Percentiles rank a stretch among this genome's conserved stretches.
phyloP scores from a whole-genome alignment of 2,329 filamentous ascomycete genomes.

The Huntiella moniliformis region DNA sequence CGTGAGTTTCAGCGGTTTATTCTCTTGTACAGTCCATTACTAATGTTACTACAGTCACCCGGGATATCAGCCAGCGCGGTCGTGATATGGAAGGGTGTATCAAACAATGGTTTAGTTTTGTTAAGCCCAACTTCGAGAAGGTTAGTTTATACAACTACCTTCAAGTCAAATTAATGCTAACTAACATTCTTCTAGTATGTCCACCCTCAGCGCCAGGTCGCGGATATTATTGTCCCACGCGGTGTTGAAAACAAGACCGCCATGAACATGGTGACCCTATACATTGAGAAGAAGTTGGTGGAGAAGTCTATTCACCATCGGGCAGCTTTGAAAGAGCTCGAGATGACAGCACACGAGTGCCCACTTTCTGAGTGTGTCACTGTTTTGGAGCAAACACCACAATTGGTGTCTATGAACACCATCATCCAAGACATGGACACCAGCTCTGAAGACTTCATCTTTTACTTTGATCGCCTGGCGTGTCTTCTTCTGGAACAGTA shows the following conservation, averaged over 20 bases:
- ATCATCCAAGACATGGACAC: conserved; percentile 70
- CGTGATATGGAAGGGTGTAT: conserved; percentile 89
- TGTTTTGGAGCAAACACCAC: conserved; percentile 55
- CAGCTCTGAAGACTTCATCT: conserved; percentile 76
- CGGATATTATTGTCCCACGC: conserved; percentile 82
- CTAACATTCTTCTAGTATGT: conserved; percentile 40
- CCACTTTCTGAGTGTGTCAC: conserved; percentile 59
- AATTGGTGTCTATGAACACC: conserved; percentile 76
- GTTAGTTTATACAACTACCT: conserved; percentile 17
- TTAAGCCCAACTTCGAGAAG: conserved; percentile 91
- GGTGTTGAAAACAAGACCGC: conserved; percentile 90
- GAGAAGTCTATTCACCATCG: conserved; percentile 75
- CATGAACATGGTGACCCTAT: conserved; percentile 84
- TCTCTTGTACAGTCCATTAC: not conserved
- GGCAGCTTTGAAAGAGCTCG: conserved; percentile 57
- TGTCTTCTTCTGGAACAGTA: conserved; percentile 68
- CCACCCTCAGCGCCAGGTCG: conserved; percentile 62
- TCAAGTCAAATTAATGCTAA: conserved; percentile 10
- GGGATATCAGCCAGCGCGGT: conserved; percentile 76
- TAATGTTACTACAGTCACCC: conserved; percentile 40
- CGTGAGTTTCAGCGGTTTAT: conserved; percentile 31
- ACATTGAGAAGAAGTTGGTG: conserved; percentile 70
- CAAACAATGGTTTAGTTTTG: conserved; percentile 93
- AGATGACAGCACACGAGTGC: conserved; percentile 49
- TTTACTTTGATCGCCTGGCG: conserved; percentile 84